These are phyloP conservation scores for Solanum habrochaites DNA, from an alignment of 257 asterid species.

Conservation along the genomic window DNA sequence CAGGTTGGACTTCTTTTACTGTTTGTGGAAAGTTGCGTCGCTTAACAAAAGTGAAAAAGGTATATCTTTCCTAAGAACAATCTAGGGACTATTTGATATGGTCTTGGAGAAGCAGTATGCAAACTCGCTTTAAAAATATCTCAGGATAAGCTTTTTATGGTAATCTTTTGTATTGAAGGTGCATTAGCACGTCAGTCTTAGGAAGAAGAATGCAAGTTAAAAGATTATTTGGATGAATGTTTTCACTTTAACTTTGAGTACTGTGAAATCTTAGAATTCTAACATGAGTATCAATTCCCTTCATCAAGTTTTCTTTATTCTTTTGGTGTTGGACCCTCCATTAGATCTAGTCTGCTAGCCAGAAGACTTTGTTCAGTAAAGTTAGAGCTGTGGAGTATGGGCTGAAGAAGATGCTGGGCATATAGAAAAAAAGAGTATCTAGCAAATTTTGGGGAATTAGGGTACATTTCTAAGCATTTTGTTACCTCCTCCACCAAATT, in stretches of 20 bases:
- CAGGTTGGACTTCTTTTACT: constrained; percentile 99
- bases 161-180: not conserved
- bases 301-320: not conserved
- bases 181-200: not conserved
- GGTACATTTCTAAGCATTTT: not conserved
- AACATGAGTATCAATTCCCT: not conserved
- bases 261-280: not conserved
- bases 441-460: not conserved
- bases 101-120: not conserved
- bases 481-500: not conserved
- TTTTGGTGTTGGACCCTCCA: not conserved
- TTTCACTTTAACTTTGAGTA: not conserved
- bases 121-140: not conserved
- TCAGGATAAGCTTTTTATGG: not conserved
- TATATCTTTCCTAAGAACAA: constrained; percentile 6
- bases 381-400: not conserved
- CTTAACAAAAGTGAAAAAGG: constrained; percentile 86
- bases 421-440: not conserved
- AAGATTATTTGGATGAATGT: not conserved
- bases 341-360: not conserved
- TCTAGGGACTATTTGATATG: not conserved
- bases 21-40: constrained; percentile 97
- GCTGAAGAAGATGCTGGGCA: not conserved
- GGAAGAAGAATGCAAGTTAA: not conserved
- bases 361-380: not conserved